Percentiles rank a stretch among this genome's conserved stretches.
These are phyloP conservation scores for Vitis hybrid DNA, from an alignment of 177 flowering plant species.

Conservation along the genomic window DNA sequence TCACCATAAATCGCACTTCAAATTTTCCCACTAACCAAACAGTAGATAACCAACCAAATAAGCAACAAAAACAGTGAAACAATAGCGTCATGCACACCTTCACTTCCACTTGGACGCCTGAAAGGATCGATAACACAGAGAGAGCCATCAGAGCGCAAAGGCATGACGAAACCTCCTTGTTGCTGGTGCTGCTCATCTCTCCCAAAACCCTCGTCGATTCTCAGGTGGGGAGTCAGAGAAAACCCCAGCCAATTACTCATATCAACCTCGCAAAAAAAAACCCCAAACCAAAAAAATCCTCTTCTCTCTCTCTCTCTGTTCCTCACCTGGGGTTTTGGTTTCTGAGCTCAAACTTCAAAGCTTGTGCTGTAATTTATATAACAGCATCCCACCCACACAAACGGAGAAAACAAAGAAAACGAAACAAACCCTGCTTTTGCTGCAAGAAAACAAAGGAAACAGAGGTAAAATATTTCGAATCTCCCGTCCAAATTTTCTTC, in stretches of 20 bases:
- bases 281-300: not conserved
- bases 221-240: constrained; percentile 67
- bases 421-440: constrained; percentile 5
- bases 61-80: not conserved
- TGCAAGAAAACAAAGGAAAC: not conserved
- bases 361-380: not conserved
- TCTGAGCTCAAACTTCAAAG: constrained; percentile 36
- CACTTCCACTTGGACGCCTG: constrained; percentile 22
- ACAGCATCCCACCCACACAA: not conserved
- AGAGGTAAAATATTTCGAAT: not conserved
- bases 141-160: constrained; percentile 76
- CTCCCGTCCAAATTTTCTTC: not conserved
- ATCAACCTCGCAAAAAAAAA: constrained; percentile 1
- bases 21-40: not conserved
- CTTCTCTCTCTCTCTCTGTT: constrained; percentile 3
- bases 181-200: constrained; percentile 20
- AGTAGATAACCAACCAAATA: not conserved
- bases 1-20: not conserved
- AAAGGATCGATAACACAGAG: constrained; percentile 51
- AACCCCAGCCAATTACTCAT: constrained; percentile 84
- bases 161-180: constrained; percentile 37
- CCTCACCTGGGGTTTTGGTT: constrained; percentile 12
- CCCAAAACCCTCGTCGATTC: constrained; percentile 29
- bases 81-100: constrained; percentile 18
- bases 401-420: not conserved